These are phyloP conservation scores for Antitrichia curtipendula DNA, from an alignment of 225 moss, liverwort and hornwort species.

Conservation along the genomic window DNA sequence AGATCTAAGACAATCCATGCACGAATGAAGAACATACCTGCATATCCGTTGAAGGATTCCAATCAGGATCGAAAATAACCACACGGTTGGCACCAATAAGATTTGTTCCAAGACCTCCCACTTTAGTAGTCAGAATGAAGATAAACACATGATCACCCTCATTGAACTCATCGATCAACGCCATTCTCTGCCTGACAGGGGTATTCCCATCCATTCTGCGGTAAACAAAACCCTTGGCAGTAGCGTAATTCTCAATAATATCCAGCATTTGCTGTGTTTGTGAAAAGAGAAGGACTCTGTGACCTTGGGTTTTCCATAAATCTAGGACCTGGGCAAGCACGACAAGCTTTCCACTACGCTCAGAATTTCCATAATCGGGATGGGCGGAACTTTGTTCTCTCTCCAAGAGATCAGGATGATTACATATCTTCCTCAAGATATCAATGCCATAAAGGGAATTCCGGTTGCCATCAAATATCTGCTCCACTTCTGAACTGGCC, in stretches of 20 bases:
- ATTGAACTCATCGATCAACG: slow-evolving; percentile 90
- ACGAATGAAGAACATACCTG: slow-evolving; percentile 33
- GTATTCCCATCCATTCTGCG: slow-evolving; percentile 97
- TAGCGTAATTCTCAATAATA: slow-evolving; percentile 61
- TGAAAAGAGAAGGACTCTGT: slow-evolving; percentile 77
- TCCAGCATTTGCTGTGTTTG: slow-evolving; percentile 99
- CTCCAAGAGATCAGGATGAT: slow-evolving; percentile 92
- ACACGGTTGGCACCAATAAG: slow-evolving; percentile 87
- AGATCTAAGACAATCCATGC: not conserved
- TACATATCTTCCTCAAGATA: slow-evolving; percentile 85
- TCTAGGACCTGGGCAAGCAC: slow-evolving; percentile 61
- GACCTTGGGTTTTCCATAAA: slow-evolving; percentile 80
- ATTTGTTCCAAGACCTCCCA: slow-evolving; percentile 94
- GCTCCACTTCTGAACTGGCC: slow-evolving; percentile 92
- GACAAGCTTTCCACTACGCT: slow-evolving; percentile 93
- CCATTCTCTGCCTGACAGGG: slow-evolving; percentile 72
- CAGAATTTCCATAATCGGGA: slow-evolving; percentile 77
- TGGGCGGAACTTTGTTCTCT: slow-evolving; percentile 58
- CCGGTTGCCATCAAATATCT: slow-evolving; percentile 80
- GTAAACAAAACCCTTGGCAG: slow-evolving; percentile 57
- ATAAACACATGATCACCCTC: slow-evolving; percentile 76
- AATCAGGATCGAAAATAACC: slow-evolving; percentile 94
- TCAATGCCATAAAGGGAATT: slow-evolving; percentile 93
- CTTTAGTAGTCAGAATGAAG: slow-evolving; percentile 92
- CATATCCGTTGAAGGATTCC: slow-evolving; percentile 99